phyloP scores from a whole-genome alignment of 306 rosid species.

The Alnus rubra region DNA sequence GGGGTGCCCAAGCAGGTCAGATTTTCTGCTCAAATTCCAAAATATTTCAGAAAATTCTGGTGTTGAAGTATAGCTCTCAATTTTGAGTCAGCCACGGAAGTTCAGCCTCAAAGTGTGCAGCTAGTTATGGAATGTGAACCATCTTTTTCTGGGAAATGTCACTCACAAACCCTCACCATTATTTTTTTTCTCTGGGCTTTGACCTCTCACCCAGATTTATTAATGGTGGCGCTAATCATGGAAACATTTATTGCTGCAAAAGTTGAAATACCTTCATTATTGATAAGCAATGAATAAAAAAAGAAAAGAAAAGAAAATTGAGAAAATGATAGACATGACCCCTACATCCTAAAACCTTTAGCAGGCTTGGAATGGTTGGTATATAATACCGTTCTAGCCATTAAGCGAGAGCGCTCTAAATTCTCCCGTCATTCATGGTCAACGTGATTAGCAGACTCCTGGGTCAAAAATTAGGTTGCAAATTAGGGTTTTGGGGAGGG shows the following conservation, averaged over 20 bases:
- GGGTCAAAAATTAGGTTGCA: not conserved
- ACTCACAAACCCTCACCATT: too few relatives aligned
- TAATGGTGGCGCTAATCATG: too few relatives aligned
- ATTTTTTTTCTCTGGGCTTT: too few relatives aligned
- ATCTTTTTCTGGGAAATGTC: too few relatives aligned
- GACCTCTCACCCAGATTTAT: too few relatives aligned
- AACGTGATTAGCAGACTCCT: not conserved
- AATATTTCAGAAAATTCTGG: too few relatives aligned
- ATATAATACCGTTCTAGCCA: too few relatives aligned
- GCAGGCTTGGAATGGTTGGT: not conserved
- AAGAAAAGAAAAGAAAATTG: constrained; percentile 32
- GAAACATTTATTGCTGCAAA: too few relatives aligned
- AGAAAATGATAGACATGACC: constrained; percentile 39
- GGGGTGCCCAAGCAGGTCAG: too few relatives aligned
- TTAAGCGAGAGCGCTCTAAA: too few relatives aligned
- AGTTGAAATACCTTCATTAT: too few relatives aligned
- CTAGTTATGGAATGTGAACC: not conserved
- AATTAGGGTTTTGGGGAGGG: not conserved
- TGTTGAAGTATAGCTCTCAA: not conserved
- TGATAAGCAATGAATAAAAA: not conserved
- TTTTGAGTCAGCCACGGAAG: not conserved
- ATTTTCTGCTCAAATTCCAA: too few relatives aligned
- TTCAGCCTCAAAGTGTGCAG: not conserved
- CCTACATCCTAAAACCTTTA: constrained; percentile 34
- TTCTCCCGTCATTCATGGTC: constrained; percentile 15